A percentile compares a stretch with the other conserved stretches of the same genome.
Conservation (phyloP, 305 asterid species). For the Coffea humblotiana region DNA sequence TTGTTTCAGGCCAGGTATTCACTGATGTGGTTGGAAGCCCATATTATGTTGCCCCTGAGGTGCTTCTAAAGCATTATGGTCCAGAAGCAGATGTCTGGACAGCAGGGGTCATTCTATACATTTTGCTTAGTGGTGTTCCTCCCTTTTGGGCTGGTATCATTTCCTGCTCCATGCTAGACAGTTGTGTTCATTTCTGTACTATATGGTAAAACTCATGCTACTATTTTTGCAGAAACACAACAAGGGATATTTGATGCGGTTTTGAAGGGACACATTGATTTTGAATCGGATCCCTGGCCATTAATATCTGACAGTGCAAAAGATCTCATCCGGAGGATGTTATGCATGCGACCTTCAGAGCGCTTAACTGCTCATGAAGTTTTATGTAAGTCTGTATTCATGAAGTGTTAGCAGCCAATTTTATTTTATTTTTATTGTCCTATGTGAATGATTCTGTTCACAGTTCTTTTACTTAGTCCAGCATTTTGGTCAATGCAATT, state of each 20-base stretch:
- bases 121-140: slow-evolving; percentile 86
- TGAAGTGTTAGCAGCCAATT: slow-evolving; percentile 7
- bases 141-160: slow-evolving; percentile 96
- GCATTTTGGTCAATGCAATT: neutral
- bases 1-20: slow-evolving; percentile 69
- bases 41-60: slow-evolving; percentile 93
- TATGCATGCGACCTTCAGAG: slow-evolving; percentile 79
- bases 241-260: slow-evolving; percentile 96
- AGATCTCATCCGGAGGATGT: slow-evolving; percentile 79
- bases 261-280: slow-evolving; percentile 76
- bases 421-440: neutral
- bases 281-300: slow-evolving; percentile 89
- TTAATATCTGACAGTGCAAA: slow-evolving; percentile 79
- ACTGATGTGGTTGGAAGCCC: slow-evolving; percentile 97
- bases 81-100: slow-evolving; percentile 95
- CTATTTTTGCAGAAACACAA: slow-evolving; percentile 66
- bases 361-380: slow-evolving; percentile 85
- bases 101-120: slow-evolving; percentile 84
- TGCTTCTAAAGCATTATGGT: slow-evolving; percentile 82
- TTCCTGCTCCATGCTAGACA: slow-evolving; percentile 6
- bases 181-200: neutral
- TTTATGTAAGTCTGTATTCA: slow-evolving; percentile 49
- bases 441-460: neutral
- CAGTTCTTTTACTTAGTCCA: neutral
- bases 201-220: slow-evolving; percentile 15